phyloP scores from a whole-genome alignment of 148 eudicot species.

The Mesembryanthemum crystallinum region DNA sequence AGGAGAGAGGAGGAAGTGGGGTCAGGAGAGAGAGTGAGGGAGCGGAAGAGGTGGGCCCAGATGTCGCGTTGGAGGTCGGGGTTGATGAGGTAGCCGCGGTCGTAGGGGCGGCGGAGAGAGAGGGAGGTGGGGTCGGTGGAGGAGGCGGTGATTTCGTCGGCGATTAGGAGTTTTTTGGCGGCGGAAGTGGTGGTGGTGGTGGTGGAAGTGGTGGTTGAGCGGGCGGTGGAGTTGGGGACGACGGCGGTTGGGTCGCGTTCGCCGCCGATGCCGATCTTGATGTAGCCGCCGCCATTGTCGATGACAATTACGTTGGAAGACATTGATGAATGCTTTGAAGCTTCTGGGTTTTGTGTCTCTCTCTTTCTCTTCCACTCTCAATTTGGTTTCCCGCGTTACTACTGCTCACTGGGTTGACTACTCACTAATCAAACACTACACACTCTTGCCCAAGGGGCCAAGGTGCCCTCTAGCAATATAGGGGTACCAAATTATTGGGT shows the following conservation, averaged over 20 bases:
- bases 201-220: conserved; percentile 52
- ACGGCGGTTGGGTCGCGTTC: conserved; percentile 64
- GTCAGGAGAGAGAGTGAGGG: conserved; percentile 33
- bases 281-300: conserved; percentile 85
- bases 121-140: conserved; percentile 72
- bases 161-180: conserved; percentile 51
- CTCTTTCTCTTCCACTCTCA: too few species aligned
- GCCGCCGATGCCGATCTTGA: conserved; percentile 87
- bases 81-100: conserved; percentile 84
- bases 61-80: conserved; percentile 76
- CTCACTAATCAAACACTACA: too few species aligned
- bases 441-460: too few species aligned
- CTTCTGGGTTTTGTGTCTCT: too few species aligned
- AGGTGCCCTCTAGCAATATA: too few species aligned
- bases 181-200: conserved; percentile 46
- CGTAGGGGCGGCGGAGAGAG: conserved; percentile 75
- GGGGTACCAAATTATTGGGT: too few species aligned
- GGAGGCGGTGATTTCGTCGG: conserved; percentile 46
- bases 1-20: conserved; percentile 54
- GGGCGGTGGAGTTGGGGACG: conserved; percentile 76
- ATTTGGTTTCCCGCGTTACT: neutral
- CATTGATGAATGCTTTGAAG: conserved; percentile 24
- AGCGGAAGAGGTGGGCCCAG: conserved; percentile 74
- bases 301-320: conserved; percentile 63
- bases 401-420: too few species aligned